These are phyloP conservation scores for Torulaspora delbrueckii DNA, from an alignment of 805 yeast genomes.

Conservation along the genomic window DNA sequence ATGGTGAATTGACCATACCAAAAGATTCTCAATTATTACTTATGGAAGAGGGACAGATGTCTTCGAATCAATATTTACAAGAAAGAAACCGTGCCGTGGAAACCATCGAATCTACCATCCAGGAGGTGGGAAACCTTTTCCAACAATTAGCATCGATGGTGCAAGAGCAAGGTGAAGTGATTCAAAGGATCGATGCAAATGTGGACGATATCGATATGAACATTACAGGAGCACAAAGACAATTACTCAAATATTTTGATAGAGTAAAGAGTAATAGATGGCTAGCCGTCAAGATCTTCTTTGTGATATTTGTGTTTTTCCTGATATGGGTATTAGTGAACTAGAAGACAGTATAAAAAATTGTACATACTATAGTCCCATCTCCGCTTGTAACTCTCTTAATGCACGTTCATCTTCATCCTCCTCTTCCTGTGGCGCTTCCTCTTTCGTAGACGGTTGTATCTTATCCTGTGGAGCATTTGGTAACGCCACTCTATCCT, in stretches of 20 bases:
- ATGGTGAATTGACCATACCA: conserved; percentile 58
- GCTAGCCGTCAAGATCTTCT: conserved; percentile 86
- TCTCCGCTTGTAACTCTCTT: conserved; percentile 76
- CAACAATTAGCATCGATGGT: conserved; percentile 97
- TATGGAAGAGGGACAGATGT: conserved; percentile 72
- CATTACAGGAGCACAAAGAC: conserved; percentile 91
- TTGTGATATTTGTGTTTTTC: conserved; percentile 73
- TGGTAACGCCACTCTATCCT: conserved; percentile 39
- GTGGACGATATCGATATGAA: conserved; percentile 90
- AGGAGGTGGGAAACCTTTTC: conserved; percentile 91
- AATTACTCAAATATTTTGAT: conserved; percentile 82
- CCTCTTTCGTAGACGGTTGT: conserved; percentile 12
- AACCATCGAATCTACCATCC: conserved; percentile 93
- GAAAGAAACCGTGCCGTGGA: conserved; percentile 89
- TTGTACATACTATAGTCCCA: conserved; percentile 54
- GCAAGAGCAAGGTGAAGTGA: conserved; percentile 93
- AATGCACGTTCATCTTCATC: conserved; percentile 83
- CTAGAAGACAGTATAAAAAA: conserved; percentile 26
- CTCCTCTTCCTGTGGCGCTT: conserved; percentile 49
- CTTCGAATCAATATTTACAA: conserved; percentile 60
- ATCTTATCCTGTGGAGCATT: conserved; percentile 41
- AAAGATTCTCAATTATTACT: conserved; percentile 79
- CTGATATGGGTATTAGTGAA: conserved; percentile 75
- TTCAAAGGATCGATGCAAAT: conserved; percentile 90
- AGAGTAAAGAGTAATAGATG: conserved; percentile 85